phyloP scores from a whole-genome alignment of 352 stramenopile genomes.

The Phytophthora aleatoria region DNA sequence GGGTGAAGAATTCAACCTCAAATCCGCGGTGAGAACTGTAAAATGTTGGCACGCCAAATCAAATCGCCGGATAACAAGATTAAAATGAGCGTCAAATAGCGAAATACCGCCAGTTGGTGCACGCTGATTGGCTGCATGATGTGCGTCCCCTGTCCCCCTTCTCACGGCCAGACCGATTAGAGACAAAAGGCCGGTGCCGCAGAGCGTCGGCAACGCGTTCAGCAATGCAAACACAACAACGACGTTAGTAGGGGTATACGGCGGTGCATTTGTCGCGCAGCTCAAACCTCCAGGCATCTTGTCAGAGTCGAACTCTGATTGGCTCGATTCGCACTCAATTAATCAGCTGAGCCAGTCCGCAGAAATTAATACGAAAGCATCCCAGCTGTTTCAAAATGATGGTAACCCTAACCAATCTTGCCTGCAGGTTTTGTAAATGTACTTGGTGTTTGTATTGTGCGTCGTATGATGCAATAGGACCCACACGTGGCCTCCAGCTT shows the following conservation, averaged over 20 bases:
- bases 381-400: background rate
- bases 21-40: background rate
- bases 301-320: background rate
- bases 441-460: slow-evolving; percentile 13
- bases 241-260: background rate
- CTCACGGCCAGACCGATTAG: background rate
- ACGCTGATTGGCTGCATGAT: slow-evolving; percentile 12
- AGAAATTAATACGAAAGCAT: slow-evolving; percentile 20
- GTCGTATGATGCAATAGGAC: background rate
- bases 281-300: background rate
- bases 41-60: slow-evolving; percentile 3
- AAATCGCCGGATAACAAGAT: slow-evolving; percentile 5
- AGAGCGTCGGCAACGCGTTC: background rate
- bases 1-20: background rate
- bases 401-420: slow-evolving; percentile 1
- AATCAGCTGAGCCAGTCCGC: slow-evolving; percentile 30
- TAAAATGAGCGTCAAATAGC: slow-evolving; percentile 22
- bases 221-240: background rate
- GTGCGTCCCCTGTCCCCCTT: background rate
- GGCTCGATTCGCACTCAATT: background rate
- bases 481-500: too few relatives aligned
- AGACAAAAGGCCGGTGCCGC: background rate
- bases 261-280: too few relatives aligned
- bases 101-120: slow-evolving; percentile 21
- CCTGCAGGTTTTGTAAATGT: background rate